Base-by-base conservation (phyloP, 345 rosid genomes). In the Gossypium stocksii region DNA sequence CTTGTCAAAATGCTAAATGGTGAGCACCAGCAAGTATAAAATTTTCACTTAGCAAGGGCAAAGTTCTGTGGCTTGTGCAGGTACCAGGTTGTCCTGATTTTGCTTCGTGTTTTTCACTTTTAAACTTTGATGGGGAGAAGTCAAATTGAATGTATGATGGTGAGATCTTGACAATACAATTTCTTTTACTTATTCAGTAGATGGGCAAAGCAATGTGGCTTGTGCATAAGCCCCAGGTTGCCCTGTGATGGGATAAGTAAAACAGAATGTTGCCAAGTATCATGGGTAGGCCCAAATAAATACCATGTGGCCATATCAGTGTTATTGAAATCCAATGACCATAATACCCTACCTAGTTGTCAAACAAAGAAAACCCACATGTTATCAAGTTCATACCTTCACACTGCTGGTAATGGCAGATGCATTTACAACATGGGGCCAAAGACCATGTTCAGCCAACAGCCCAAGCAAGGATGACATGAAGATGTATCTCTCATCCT, bases 381-480 rank as follows among this genome's bases (percentile, higher is more conserved):
- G 54, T 23, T 11, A 66, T 63, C 67, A 68, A 59, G 74, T 53
- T 61, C 60, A 69, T 89, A 94, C 99, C 99, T 89, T 90, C 43
- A 94, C 80, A 74, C 83, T 86, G 53, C 78, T 81, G 41, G 93
- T 87, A 77, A 94, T 79, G 63, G 86, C 80, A 46, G 97, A 74
- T 14, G 98, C 97, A 84, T 86, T 92, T 34, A 88, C 84, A 79
- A 82, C 91, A 58, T 73, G 88, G 25, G 99, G 98, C 87, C 81
- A 84, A 72, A 87, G 78, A 45, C 90, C 90, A 85, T 89, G 85
- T 80, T 91, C 97, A 53, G 91, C 90, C 87, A 94, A 80, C 77
- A 94, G 84, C 49, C 94, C 94, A 66, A 94, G 93, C 89, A 93
- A 84, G 67, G 98, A 92, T 75, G 98, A 89, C 86, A 83, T 82